These are phyloP conservation scores for Amniculicola lignicola DNA, from an alignment of 495 filamentous ascomycete genomes.

Conservation along the genomic window DNA sequence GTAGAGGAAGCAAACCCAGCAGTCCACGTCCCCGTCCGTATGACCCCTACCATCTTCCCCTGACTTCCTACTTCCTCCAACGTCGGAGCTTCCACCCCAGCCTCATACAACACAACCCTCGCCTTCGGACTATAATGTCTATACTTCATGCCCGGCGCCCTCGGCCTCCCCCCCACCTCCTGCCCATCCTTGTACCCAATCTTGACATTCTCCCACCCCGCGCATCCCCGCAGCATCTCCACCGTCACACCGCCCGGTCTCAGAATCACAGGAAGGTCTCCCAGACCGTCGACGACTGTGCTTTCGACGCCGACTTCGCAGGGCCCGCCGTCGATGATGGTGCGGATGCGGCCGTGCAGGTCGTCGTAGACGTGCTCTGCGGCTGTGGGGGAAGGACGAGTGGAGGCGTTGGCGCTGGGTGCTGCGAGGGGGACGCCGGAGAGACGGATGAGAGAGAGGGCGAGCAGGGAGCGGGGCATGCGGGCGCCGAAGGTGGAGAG, in stretches of 20 bases:
- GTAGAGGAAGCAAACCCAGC: constrained; percentile 9
- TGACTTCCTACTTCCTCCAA: constrained; percentile 34
- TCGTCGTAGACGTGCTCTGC: constrained; percentile 87
- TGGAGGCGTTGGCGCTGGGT: constrained; percentile 90
- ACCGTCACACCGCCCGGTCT: constrained; percentile 89
- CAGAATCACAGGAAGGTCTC: constrained; percentile 72
- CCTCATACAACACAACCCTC: constrained; percentile 76
- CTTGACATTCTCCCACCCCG: constrained; percentile 75
- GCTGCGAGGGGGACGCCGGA: constrained; percentile 80
- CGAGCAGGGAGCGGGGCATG: constrained; percentile 81
- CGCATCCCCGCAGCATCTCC: constrained; percentile 67
- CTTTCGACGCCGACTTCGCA: constrained; percentile 91
- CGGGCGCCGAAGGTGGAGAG: constrained; percentile 82
- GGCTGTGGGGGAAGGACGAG: constrained; percentile 83
- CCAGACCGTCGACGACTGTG: constrained; percentile 91
- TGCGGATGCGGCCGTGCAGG: constrained; percentile 74
- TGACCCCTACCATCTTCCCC: constrained; percentile 39
- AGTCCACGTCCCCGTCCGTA: constrained; percentile 42
- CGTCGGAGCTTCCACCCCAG: constrained; percentile 41
- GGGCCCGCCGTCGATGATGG: constrained; percentile 85
- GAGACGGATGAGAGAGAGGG: constrained; percentile 76
- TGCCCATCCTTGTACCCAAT: constrained; percentile 71
- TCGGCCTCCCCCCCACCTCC: constrained; percentile 57
- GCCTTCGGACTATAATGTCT: constrained; percentile 94
- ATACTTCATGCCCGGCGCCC: constrained; percentile 98